Base-by-base conservation (phyloP, 345 rosid genomes). In the Pugionium dolabratum region DNA sequence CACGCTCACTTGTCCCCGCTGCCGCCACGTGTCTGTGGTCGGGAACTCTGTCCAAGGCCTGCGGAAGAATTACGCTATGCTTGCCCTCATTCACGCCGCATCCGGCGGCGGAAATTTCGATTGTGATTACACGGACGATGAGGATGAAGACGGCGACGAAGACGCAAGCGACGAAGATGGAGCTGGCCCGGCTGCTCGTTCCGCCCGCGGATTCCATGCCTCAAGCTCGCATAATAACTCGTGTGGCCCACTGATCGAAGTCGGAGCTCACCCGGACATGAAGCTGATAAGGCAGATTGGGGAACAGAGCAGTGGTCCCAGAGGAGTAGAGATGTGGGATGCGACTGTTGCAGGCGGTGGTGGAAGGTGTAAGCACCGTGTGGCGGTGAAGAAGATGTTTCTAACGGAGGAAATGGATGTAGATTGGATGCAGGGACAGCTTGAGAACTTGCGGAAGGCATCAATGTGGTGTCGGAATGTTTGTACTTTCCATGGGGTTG, bases 391-490 rank as follows among this genome's bases (percentile, higher is more conserved):
- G 80, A 88, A 83, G 76, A 88, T 90, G 62, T 69, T 50, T 55
- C 62, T 84, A 9, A 81, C 75, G 43, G 96, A 93, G 61, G 97
- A 76, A 29, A 84, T 81, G 83, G 95, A 94, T 63, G 77, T 75
- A 3, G 96, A 94, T 9, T 86, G 88, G 95, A 83, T 94, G 76
- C 85, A 72, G 62, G 88, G 81, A 43, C 88, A 88, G 84, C 85
- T 94, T 4, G 97, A 94, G 63, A 78, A 63, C 54, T 78, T 94
- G 80, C 67, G 92, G 72, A 75, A 82, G 41, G 84, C 79, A 31
- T 88, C 96, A 0, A 86, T 86, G 95, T 90, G 99, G 99, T 94
- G 99, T 71, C 71, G 97, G 74, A 88, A 88, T 79, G 95, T 90
- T 40, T 94, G 99, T 59, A 79, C 88, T 30, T 90, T 90, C 75